Evolutionary conservation across 1,139 yeast genomes (phyloP), one percentile per base, ranked within the genome.

Genomic region (Taphrina deformans): DNA sequence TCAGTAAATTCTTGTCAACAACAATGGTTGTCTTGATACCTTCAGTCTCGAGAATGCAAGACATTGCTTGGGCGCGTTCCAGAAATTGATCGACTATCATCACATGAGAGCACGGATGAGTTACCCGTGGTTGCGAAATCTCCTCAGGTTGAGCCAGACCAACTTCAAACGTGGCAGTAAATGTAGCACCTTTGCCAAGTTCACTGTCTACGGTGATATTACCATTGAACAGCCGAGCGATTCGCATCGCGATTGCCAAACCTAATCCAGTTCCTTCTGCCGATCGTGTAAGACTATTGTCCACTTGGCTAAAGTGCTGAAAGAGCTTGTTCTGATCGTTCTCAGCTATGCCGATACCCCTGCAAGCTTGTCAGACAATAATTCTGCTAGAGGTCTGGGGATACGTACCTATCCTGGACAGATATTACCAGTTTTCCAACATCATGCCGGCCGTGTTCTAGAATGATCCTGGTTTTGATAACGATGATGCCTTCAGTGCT

Each of bases 201-300:
- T n/a, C 35, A n/a, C 50, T 40, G 33, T 88, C 84, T 40, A 89
- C 96, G 96, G 96, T 88, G 68, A 89, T 88, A 69, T 88, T 92
- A 61, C 81, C 96, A 53, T 96, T 96, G 96, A 89, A 89, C 67
- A 89, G 80, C 72, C 88, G 92, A 73, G 89, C 89, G 71, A 89
- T 81, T 71, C 89, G 90, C 75, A 88, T 89, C 6, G 96, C 89
- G 75, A 89, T 89, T 1, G 96, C 88, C 67, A 89, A 80, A 27
- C 96, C 96, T 60, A 89, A 80, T 67, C 92, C 92, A 7, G 96
- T 89, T 74, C 96, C 96, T 73, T 96, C 96, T 74, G 89, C 89
- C 75, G 88, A 88, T 73, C 96, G 83, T 0, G 96, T 89, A 0
- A 96, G 89, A 1, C 96, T 88, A 60, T 96, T 96, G 77, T 89